Evolutionary conservation across 148 eudicot genomes (phyloP), one percentile per base, ranked within the genome.

Genomic region (Nepenthes gracilis): DNA sequence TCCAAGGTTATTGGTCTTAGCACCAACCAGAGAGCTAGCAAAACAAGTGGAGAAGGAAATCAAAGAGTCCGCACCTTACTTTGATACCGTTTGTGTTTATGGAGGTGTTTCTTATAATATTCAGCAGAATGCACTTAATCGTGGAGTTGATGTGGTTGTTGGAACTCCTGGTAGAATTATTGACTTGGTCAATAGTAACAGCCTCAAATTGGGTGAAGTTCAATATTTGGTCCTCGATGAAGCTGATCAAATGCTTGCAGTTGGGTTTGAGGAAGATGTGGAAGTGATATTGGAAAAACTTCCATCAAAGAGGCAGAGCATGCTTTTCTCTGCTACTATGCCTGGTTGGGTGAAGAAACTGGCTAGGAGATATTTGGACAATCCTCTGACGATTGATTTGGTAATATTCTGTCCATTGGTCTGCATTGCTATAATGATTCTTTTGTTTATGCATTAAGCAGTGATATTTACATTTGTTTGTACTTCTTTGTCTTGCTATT

Each of bases 231-330:
- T 93, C 65, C 89, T 93, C 52, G 98, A 93, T 71, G 98, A 93
- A 79, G 96, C 98, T 51, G 98, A 93, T 77, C 96, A 86, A 86
- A 93, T 93, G 98, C 98, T 93, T 75, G 93, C 93, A 2, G 98
- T 88, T 62, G 98, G 98, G 49, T 93, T 93, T 73, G 98, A 93
- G 81, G 98, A 93, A 78, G 98, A 81, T 48, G 98, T 93, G 59
- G 98, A 93, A 64, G 50, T 73, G 40, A 93, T 93, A 79, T 67
- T 93, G 57, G 82, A 83, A 65, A 74, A 68, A 37, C 87, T 93
- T 66, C 98, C 98, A 51, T 36, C 82, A 33, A 13, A 82, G 79
- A 81, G 96, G 78, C 98, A 93, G 74, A 88, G 95, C 75, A 93
- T 93, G 98, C 98, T 93, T 81, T 93, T 93, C 72, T 93, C 98